Conservation (phyloP, 805 yeast species). For the Wickerhamomyces subpelliculosus region DNA sequence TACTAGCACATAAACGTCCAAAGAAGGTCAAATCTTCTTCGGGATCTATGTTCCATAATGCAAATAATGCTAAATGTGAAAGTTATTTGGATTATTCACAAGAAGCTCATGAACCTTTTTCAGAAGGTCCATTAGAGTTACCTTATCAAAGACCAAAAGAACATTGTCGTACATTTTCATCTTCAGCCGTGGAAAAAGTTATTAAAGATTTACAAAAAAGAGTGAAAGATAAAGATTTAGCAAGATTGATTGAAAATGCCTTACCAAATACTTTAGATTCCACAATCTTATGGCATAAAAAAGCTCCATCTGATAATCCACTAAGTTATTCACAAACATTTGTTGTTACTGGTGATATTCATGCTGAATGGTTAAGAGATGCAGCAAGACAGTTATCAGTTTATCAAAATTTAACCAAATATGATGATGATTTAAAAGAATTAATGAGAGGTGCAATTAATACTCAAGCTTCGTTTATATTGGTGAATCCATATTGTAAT, state of each 20-base stretch:
- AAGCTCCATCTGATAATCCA: conserved; percentile 4
- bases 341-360: conserved; percentile 87
- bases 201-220: conserved; percentile 44
- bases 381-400: conserved; percentile 78
- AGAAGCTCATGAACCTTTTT: conserved; percentile 45
- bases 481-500: conserved; percentile 73
- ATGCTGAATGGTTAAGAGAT: conserved; percentile 90
- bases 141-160: conserved; percentile 74
- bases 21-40: too few relatives aligned
- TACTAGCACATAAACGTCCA: background rate
- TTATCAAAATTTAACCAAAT: conserved; percentile 52
- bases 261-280: conserved; percentile 88
- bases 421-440: conserved; percentile 42
- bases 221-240: conserved; percentile 58
- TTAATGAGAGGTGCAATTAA: conserved; percentile 73
- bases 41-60: too few relatives aligned
- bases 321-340: conserved; percentile 48
- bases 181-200: conserved; percentile 53
- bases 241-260: conserved; percentile 71
- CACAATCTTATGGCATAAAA: conserved; percentile 65
- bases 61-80: conserved; percentile 49
- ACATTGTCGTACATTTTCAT: conserved; percentile 66
- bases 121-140: conserved; percentile 45
- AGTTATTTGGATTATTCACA: conserved; percentile 58
- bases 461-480: conserved; percentile 64